Base-by-base conservation (phyloP, 2,329 filamentous ascomycete species). In the Alternaria arbusti region DNA sequence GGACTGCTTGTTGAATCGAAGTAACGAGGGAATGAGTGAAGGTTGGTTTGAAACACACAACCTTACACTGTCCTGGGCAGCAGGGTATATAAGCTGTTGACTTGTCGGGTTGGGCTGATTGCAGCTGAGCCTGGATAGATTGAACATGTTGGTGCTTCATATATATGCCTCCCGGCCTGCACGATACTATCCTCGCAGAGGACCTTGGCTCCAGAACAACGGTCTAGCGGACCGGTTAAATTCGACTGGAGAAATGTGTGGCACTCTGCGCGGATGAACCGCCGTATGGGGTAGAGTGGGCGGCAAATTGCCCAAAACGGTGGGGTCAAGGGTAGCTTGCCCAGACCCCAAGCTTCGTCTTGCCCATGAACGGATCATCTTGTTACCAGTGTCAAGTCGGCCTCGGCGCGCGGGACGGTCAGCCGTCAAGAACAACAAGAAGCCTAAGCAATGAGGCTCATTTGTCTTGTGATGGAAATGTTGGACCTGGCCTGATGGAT, bases 221-320 rank as follows among this genome's bases (percentile, higher is more conserved):
- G 72, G 72, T 67, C 68, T 56, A 70, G 60, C 71, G 71, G 73
- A 74, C 73, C 74, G 75, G 74, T 49, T 77, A 77, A 76, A 71
- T 74, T 47, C 65, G 45, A 59, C 36, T 54, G 57, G 54, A 61
- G 54, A 70, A 57, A 67, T 25, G 51, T 68, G 65, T 70, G 68
- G 63, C 61, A 61, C 64, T 69, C 52, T 65, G 64, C 54, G 59
- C 67, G 69, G 67, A 54, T 67, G 59, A 68, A 52, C 45, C 61
- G 62, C 68, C 57, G 64, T 64, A 70, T 70, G 64, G 63, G 65
- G 70, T 69, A 72, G 63, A 70, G 66, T 66, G 68, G 46, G 59
- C 64, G 63, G 65, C 52, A 62, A 36, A 58, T 63, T 47, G 52
- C 55, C 62, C 51, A 30, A 65, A 69, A 60, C 56, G 54, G 61